Evolutionary conservation across 768 basidiomycete genomes (phyloP).

Genomic region (Lactifluus hygrophoroides): DNA sequence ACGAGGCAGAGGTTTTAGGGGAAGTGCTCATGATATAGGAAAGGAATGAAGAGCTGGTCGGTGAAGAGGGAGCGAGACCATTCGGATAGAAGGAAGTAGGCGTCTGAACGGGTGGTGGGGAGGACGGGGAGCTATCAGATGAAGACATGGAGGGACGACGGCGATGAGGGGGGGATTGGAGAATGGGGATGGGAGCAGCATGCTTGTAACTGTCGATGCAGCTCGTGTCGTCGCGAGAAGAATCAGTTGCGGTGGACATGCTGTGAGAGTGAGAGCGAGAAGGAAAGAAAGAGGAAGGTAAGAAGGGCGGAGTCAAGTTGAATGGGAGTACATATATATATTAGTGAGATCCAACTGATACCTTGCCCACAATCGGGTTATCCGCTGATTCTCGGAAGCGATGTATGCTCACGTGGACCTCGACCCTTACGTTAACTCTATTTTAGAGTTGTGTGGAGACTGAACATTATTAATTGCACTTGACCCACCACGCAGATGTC

Average conservation of each 20-base stretch:
- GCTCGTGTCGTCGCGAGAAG: not conserved
- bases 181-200: slow-evolving; percentile 18
- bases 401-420: not conserved
- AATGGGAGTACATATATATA: not conserved
- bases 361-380: not conserved
- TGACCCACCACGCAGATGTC: too few relatives aligned
- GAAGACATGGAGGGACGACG: slow-evolving; percentile 15
- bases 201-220: slow-evolving; percentile 1
- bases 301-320: not conserved
- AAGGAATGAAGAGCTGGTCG: slow-evolving; percentile 17
- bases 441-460: slow-evolving; percentile 5
- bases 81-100: slow-evolving; percentile 8
- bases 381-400: not conserved
- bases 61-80: slow-evolving; percentile 12
- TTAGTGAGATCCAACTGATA: not conserved
- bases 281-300: not conserved
- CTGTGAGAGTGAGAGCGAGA: not conserved
- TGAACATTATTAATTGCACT: not conserved
- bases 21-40: slow-evolving; percentile 17
- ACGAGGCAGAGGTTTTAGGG: slow-evolving; percentile 9
- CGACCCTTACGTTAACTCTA: slow-evolving; percentile 5
- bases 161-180: not conserved
- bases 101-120: slow-evolving; percentile 14
- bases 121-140: slow-evolving; percentile 12
- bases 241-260: slow-evolving; percentile 14